Conservation (phyloP, 352 stramenopile species). For the Globisporangium acanthophoron region DNA sequence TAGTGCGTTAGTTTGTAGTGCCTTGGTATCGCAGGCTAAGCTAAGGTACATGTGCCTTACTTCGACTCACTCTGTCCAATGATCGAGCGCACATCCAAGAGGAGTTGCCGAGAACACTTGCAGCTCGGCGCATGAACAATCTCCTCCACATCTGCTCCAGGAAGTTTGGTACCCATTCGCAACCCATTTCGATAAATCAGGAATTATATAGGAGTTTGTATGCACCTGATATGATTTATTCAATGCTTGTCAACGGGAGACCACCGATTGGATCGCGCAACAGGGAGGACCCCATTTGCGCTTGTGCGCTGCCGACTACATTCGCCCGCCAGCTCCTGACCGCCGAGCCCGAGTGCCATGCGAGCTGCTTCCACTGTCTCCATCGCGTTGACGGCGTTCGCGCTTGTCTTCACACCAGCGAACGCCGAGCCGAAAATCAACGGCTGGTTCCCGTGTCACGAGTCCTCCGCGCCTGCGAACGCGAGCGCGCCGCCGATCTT, state of each 20-base stretch:
- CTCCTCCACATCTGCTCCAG: too few species aligned
- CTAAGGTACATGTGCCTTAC: too few species aligned
- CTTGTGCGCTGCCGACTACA: neutral
- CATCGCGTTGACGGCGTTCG: neutral
- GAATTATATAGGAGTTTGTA: too few species aligned
- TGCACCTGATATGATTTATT: neutral
- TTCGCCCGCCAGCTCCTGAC: neutral
- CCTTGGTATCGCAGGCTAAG: too few species aligned
- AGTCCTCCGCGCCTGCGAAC: neutral
- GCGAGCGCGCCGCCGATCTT: conserved; percentile 1
- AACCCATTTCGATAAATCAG: too few species aligned
- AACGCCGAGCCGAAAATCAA: neutral
- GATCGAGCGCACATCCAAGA: too few species aligned
- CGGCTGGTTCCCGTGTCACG: neutral
- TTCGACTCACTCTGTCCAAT: too few species aligned
- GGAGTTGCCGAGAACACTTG: too few species aligned
- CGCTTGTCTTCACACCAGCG: neutral
- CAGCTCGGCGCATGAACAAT: too few species aligned
- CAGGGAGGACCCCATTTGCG: neutral
- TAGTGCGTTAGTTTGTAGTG: too few species aligned
- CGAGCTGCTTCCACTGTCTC: neutral
- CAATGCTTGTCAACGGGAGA: neutral
- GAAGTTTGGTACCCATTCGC: too few species aligned
- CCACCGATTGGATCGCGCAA: neutral
- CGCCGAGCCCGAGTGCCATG: neutral